Evolutionary conservation across 495 filamentous ascomycete genomes (phyloP), one percentile per base, ranked within the genome.

Genomic region (Annulohypoxylon maeteangense): DNA sequence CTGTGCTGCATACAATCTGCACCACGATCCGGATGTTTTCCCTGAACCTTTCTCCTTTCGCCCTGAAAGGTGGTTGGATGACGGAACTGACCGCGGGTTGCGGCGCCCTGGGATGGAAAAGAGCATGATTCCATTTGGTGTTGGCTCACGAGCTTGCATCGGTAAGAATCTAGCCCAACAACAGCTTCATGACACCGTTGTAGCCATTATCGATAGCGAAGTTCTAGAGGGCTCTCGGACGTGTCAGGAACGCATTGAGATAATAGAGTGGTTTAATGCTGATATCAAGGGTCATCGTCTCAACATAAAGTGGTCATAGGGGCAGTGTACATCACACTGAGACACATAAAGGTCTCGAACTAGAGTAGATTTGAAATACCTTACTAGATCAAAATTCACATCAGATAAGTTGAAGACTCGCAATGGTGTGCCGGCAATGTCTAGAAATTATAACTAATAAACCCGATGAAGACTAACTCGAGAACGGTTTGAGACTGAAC

Each of bases 221-320:
- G 48, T 53, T 2, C 25, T 53, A n/a, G 48, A 53, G 16, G 48
- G 48, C 7, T 23, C 48, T 31, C 48, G 48, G 14, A 53, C 25
- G 4, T 53, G 48, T 16, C 48, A 53, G 48, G 48, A 53, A 25
- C 48, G 48, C 10, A 53, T 53, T 53, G 48, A 53, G 23, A 53
- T 53, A 53, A 53, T 53, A 14, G 48, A 53, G 48, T 53, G 48
- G 48, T 53, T 53, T 31, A 53, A 53, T 25, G 48, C 48, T 31
- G 48, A 53, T 25, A 53, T 53, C 12, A 53, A 53, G 48, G 48
- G 48, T 53, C 48, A 53, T 12, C 48, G 12, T 31, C 48, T 53
- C 25, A 16, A 53, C 48, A 53, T 53, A 3, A 53, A 53, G 16
- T 53, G 48, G 48, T 53, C 48, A 53, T 53, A 53, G 14, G 23